Percentiles rank a stretch among this genome's conserved stretches.
Conservation (phyloP, 257 asterid genomes). For the Solanum etuberosum region DNA sequence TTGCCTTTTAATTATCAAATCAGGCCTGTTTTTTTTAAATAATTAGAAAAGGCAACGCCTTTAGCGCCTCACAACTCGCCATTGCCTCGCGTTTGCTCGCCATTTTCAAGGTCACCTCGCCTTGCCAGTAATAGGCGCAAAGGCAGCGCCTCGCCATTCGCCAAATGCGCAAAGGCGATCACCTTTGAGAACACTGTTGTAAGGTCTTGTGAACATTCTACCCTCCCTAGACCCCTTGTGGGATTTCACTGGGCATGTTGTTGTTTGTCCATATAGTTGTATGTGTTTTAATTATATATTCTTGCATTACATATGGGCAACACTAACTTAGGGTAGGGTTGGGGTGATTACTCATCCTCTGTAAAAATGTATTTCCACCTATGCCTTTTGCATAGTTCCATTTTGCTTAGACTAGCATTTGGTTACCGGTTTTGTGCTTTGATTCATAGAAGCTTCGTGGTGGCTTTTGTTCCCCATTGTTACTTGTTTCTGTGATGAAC, state of each 20-base stretch:
- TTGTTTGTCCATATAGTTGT: background rate
- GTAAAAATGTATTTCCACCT: background rate
- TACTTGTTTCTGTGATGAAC: background rate
- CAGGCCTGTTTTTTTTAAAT: background rate
- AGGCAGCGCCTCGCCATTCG: background rate
- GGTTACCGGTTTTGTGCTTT: background rate
- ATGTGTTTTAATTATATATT: background rate
- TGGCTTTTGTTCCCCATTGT: background rate
- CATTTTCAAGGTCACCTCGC: no score
- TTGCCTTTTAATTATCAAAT: background rate
- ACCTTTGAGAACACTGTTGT: background rate
- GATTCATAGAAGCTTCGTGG: background rate
- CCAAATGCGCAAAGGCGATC: background rate
- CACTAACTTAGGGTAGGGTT: background rate
- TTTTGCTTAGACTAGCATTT: background rate
- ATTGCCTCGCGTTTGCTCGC: no score
- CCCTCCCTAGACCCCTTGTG: background rate
- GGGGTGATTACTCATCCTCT: background rate
- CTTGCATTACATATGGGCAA: background rate
- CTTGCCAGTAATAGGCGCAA: background rate
- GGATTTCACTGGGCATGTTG: background rate
- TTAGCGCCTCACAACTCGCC: background rate
- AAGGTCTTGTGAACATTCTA: background rate
- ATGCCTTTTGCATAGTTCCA: background rate
- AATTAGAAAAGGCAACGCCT: background rate